Percentiles rank a stretch among this genome's conserved stretches.
phyloP scores from a whole-genome alignment of 2,329 filamentous ascomycete species.

The Phoma sp. region DNA sequence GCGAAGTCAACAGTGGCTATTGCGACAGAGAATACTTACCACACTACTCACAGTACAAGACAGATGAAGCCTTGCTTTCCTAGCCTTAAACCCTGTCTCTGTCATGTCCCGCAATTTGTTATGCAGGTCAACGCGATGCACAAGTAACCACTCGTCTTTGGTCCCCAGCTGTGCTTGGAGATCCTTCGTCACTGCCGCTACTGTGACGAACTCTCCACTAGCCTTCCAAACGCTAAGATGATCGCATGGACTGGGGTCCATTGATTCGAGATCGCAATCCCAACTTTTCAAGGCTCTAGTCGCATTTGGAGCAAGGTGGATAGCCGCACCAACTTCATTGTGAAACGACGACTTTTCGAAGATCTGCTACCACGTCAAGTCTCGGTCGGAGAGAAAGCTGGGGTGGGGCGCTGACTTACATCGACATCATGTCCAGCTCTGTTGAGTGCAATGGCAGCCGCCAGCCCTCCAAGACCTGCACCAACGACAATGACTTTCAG shows the following conservation, averaged over 20 bases:
- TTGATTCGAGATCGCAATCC: background rate
- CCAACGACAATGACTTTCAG: constrained; percentile 1
- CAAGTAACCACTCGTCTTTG: background rate
- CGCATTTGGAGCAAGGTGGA: constrained; percentile 7
- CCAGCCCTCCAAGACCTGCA: background rate
- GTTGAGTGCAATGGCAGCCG: constrained; percentile 3
- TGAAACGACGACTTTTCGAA: constrained; percentile 1
- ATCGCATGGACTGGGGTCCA: background rate
- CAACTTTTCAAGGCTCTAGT: constrained; percentile 1
- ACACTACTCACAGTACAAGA: background rate
- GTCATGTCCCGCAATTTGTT: background rate
- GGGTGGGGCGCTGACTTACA: background rate
- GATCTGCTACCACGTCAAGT: background rate
- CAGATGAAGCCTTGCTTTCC: background rate
- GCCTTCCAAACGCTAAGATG: background rate
- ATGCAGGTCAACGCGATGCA: constrained; percentile 8
- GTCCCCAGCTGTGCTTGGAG: background rate
- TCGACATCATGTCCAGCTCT: constrained; percentile 10
- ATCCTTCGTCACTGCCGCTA: background rate
- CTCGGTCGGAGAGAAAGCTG: too few species aligned
- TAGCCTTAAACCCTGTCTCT: background rate
- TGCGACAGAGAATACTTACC: background rate
- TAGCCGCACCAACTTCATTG: constrained; percentile 9
- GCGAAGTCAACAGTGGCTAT: background rate
- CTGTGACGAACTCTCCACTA: background rate